Base-by-base conservation (phyloP, 768 basidiomycete genomes). In the Clitopilus hobsonii region DNA sequence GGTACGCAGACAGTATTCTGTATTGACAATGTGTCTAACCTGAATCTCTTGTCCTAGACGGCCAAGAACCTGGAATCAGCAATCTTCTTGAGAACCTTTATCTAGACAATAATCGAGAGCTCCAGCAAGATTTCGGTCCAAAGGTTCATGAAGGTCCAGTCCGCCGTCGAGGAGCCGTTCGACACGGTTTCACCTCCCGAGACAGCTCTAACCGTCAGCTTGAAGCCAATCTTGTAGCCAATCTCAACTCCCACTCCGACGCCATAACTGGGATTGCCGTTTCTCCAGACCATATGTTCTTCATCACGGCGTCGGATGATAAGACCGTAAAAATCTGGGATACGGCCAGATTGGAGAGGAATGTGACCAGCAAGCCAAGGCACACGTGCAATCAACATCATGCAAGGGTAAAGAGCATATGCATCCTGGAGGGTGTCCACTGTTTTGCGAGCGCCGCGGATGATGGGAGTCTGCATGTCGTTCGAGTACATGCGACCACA, bases 251-350 rank as follows among this genome's bases (percentile, higher is more conserved):
- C 3, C 96, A 98, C 65, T 80, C 85, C 0, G 91, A 88, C 23
- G 76, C 84, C 1, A 75, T 98, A 55, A 93, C 88, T 2, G 81
- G 84, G 6, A 74, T 98, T 22, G 88, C 88, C 1, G 90, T 94
- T 22, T 87, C 96, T 1, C 95, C 96, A 2, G 97, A 98, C 63
- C 93, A 97, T 62, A 73, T 86, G 66, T 99, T 97, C 76, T 98
- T 99, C 60, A 85, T 95, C 3, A 92, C 96, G 0, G 85, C 90
- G 30, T 96, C 94, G 0, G 86, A 98, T 58, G 96, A 98, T 69
- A 91, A 91, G 73, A 94, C 91, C 0, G 85, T 95, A 64, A 95
- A 94, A 67, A 79, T 91, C 38, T 97, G 94, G 94, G 89, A 93
- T 60, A 89, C 94, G 1, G 89, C 91, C 6, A 78, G 94, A n/a